These are phyloP conservation scores for Colletotrichum cereale DNA, from an alignment of 2,329 filamentous ascomycete genomes.

Conservation along the genomic window DNA sequence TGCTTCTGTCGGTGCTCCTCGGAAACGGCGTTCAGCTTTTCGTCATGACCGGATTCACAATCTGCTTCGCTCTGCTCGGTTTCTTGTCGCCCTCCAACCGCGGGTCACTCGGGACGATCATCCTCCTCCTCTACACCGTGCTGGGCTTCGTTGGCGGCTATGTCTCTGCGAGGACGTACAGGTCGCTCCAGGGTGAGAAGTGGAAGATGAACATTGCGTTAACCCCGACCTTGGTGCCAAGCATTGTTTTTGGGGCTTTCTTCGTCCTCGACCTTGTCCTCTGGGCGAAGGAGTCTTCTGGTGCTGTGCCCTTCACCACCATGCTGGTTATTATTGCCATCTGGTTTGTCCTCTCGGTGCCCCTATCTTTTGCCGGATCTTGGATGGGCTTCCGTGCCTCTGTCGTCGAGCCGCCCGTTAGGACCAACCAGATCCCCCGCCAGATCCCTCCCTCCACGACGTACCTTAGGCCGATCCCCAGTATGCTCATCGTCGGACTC, in stretches of 20 bases:
- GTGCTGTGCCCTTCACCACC: conserved; percentile 94
- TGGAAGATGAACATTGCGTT: conserved; percentile 95
- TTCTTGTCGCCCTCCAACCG: conserved; percentile 97
- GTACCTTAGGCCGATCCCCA: conserved; percentile 88
- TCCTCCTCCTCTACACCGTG: conserved; percentile 92
- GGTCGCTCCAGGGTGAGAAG: conserved; percentile 88
- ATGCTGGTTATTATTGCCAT: conserved; percentile 95
- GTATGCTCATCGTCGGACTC: conserved; percentile 91
- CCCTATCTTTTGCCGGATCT: conserved; percentile 88
- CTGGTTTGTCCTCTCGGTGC: conserved; percentile 97
- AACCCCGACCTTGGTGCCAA: conserved; percentile 88
- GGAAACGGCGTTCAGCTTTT: conserved; percentile 97
- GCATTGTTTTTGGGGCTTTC: conserved; percentile 86
- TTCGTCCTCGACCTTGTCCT: conserved; percentile 97
- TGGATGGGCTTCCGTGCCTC: conserved; percentile 90
- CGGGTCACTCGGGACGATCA: conserved; percentile 91
- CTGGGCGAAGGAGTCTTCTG: conserved; percentile 92
- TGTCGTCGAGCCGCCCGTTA: conserved; percentile 82
- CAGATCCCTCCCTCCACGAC: conserved; percentile 89
- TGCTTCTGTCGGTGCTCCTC: conserved; percentile 87
- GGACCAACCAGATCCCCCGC: conserved; percentile 97
- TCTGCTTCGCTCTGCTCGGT: conserved; percentile 91
- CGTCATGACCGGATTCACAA: conserved; percentile 96
- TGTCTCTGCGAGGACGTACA: conserved; percentile 90
- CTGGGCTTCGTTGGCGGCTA: conserved; percentile 96